phyloP scores from a whole-genome alignment of 164 flowering plant species.

The Stephania cephalantha region DNA sequence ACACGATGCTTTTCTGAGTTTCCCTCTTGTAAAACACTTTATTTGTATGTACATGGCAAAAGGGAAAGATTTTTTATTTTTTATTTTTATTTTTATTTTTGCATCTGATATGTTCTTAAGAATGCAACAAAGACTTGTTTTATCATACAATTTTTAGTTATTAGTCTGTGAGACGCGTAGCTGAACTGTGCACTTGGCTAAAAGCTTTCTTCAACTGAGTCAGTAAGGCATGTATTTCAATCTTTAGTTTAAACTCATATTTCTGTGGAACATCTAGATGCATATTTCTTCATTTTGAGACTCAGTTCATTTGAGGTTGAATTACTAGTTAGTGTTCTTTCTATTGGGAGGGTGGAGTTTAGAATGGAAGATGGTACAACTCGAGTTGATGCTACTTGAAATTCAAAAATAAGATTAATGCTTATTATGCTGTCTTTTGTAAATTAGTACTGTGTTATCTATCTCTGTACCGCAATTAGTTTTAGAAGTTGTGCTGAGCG shows the following conservation, averaged over 20 bases:
- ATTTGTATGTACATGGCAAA: neutral
- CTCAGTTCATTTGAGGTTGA: neutral
- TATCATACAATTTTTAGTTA: neutral
- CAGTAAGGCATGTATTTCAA: neutral
- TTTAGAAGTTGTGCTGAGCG: neutral
- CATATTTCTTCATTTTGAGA: neutral
- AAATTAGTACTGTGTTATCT: neutral
- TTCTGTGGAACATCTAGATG: neutral
- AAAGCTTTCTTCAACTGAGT: neutral
- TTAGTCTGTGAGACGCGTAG: neutral
- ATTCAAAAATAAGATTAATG: neutral
- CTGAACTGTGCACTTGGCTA: neutral
- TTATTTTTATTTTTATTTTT: neutral
- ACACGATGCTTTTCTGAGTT: neutral
- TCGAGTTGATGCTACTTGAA: neutral
- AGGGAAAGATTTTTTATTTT: neutral
- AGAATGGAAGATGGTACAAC: neutral
- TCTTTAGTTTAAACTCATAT: neutral
- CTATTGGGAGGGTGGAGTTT: neutral
- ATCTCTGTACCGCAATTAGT: no score
- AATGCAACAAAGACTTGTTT: neutral
- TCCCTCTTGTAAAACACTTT: neutral
- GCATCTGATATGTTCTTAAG: neutral
- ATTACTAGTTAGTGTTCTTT: neutral
- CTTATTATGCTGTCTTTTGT: neutral